Evolutionary conservation across 345 rosid species (phyloP), one percentile per base, ranked within the genome.

Genomic region (Lepidium didymum): DNA sequence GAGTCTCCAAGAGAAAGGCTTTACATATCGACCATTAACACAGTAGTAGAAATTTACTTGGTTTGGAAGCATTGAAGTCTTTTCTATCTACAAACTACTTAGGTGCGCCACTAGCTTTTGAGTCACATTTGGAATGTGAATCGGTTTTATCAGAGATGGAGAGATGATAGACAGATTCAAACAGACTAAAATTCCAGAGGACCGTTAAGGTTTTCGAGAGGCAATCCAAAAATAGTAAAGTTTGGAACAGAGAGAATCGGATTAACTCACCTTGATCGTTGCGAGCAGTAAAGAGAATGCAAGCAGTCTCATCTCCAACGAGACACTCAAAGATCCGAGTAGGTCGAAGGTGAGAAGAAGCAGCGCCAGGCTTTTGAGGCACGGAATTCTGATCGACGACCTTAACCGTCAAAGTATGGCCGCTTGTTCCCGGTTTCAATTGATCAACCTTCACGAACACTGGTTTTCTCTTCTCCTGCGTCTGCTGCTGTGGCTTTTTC

Each of bases 251-350:
- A 34, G 1, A 34, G 56, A 21, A 62, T 31, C 52, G 23, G 59
- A n/a, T 9, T 1, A 18, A 11, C 34, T 69, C 23, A 85, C 90
- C 92, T 85, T 87, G 93, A 74, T 83, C 93, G 72, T 85, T 85
- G 43, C 90, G 90, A 62, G 92, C 92, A 8, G 93, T 85, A 59
- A 85, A 87, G 65, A 85, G 80, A 43, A 87, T 83, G 37, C 79
- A 73, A 60, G 81, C 93, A 11, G 93, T 87, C 47, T 87, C 93
- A 51, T 87, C 93, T 4, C 93, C 93, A 11, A 87, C 68, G 53
- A 85, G 85, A 63, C 90, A 87, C 81, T 87, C 90, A 29, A 88
- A 75, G 79, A 85, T 85, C 51, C 83, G 84, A 54, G 80, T 62
- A 53, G 73, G 78, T 44, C 83, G 87, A 50, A 76, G 75, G 33